Percentiles rank a stretch among this genome's conserved stretches.
Conservation (phyloP, 1,284 basidiomycete species). For the Earliella scabrosa region DNA sequence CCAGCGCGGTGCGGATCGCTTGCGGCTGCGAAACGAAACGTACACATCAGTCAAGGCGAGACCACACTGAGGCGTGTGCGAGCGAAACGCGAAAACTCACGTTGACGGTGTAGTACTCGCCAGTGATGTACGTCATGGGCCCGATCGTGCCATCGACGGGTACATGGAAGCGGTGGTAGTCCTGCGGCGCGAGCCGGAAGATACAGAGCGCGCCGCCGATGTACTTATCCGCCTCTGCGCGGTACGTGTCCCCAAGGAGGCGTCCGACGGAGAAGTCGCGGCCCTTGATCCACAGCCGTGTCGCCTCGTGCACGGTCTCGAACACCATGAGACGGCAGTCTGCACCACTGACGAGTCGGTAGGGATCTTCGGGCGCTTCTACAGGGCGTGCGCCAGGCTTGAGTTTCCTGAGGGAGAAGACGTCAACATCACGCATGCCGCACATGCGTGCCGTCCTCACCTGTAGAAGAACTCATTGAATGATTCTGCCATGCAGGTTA, state of each 20-base stretch:
- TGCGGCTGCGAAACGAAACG: slow-evolving; percentile 58
- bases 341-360: slow-evolving; percentile 83
- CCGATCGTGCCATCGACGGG: slow-evolving; percentile 89
- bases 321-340: slow-evolving; percentile 97
- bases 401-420: too few relatives aligned
- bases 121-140: slow-evolving; percentile 77
- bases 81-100: slow-evolving; percentile 43
- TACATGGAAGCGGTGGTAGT: slow-evolving; percentile 96
- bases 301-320: slow-evolving; percentile 84
- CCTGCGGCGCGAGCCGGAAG: slow-evolving; percentile 93
- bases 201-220: slow-evolving; percentile 81
- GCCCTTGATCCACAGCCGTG: slow-evolving; percentile 95
- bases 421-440: too few relatives aligned
- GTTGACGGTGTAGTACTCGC: slow-evolving; percentile 94
- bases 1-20: slow-evolving; percentile 80
- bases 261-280: slow-evolving; percentile 86
- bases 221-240: slow-evolving; percentile 70
- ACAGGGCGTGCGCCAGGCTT: slow-evolving; percentile 83
- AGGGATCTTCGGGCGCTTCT: slow-evolving; percentile 74
- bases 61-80: slow-evolving; percentile 13
- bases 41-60: slow-evolving; percentile 6
- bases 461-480: slow-evolving; percentile 94
- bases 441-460: too few relatives aligned
- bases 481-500: slow-evolving; percentile 59
- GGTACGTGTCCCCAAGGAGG: slow-evolving; percentile 82